Evolutionary conservation across 2,329 filamentous ascomycete species (phyloP), one percentile per base, ranked within the genome.

Genomic region (Colletotrichum sp.): DNA sequence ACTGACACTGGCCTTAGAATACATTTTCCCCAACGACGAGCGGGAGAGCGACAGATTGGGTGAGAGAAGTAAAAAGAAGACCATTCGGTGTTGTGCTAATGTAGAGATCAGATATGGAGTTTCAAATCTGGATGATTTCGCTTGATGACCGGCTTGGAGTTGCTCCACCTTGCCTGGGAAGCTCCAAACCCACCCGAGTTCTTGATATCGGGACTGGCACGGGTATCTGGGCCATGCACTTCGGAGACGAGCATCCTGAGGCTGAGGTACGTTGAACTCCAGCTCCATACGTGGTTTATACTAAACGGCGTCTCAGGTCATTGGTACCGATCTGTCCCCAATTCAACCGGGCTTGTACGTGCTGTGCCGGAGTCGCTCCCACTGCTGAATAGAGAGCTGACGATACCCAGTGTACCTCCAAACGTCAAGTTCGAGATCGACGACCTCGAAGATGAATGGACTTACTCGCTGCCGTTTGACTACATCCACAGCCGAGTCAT

Each of bases 101-200:
- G n/a, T 52, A 5, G 44, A 52, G 11, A 8, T 13, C 44, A 59
- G 55, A 59, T 27, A 27, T 59, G 22, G 22, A 59, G 8, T 28
- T 27, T 19, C 55, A 59, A 59, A 59, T 59, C 5, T 59, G 55
- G 55, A 25, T 59, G 22, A 25, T 59, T 28, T 25, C 55, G 55
- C 55, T 59, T 19, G 27, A 59, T 8, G 55, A 59, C 16, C 28
- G 55, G 16, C 55, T 59, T 59, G 55, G 55, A 27, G 55, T 59
- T 16, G 55, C 55, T 27, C 55, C 55, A 27, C 55, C 55, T 28
- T 59, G 55, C 55, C 22, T 27, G 13, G 55, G 27, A 19, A 59
- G 27, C 55, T 27, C 55, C 1, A 59, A 13, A 11, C 44, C 44
- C 44, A 52, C 44, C 12, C 44, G 44, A 13, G 44, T 52, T 52